These are phyloP conservation scores for Yamadazyma friedrichii DNA, from an alignment of 1,139 yeast species.

Conservation along the genomic window DNA sequence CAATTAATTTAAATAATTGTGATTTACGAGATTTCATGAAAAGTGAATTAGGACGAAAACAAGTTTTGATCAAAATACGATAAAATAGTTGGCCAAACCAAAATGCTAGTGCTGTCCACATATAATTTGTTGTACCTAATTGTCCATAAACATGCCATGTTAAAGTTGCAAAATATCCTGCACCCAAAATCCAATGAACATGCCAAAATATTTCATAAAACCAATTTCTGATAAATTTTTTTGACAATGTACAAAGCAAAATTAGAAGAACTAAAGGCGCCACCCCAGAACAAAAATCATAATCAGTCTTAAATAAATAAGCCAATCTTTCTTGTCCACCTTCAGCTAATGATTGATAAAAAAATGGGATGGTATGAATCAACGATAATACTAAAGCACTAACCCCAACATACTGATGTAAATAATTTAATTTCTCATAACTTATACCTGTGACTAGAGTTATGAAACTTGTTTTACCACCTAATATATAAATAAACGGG, in stretches of 20 bases:
- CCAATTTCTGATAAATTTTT: conserved; percentile 40
- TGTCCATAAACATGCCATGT: conserved; percentile 47
- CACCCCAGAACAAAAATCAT: conserved; percentile 30
- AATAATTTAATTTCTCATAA: conserved; percentile 53
- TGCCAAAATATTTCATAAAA: conserved; percentile 56
- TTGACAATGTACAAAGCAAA: conserved; percentile 46
- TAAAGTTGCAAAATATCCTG: conserved; percentile 52
- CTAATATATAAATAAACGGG: conserved; percentile 50
- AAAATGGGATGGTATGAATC: conserved; percentile 57
- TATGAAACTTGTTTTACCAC: conserved; percentile 54
- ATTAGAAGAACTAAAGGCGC: conserved; percentile 48
- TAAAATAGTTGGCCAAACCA: conserved; percentile 55
- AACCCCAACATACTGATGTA: conserved; percentile 51
- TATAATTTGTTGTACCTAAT: conserved; percentile 44
- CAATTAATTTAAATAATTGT: conserved; percentile 26
- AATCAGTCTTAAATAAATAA: conserved; percentile 16
- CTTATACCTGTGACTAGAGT: conserved; percentile 53
- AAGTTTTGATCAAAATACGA: conserved; percentile 52
- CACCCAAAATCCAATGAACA: conserved; percentile 58
- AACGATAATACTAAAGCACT: conserved; percentile 47
- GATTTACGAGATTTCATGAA: conserved; percentile 50
- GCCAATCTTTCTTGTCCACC: conserved; percentile 43
- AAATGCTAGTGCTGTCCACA: conserved; percentile 57
- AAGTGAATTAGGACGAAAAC: conserved; percentile 41
- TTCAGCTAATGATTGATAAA: conserved; percentile 45